phyloP scores from a whole-genome alignment of 139 green algal species.

The Auxenochlorella protothecoides region DNA sequence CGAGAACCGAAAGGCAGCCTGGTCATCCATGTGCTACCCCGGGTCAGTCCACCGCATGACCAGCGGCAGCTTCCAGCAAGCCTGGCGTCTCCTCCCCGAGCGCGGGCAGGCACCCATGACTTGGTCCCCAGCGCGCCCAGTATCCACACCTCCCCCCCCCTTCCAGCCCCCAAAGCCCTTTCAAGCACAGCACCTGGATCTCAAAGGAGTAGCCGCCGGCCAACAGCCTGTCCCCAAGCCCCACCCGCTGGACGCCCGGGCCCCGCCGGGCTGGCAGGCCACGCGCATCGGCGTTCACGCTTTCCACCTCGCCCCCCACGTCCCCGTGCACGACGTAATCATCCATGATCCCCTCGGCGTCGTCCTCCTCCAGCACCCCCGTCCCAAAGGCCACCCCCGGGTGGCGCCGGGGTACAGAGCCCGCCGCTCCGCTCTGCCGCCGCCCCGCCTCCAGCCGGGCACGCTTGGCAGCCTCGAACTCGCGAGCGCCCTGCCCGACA shows the following conservation, averaged over 20 bases:
- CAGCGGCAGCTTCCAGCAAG: neutral
- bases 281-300: neutral
- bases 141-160: conserved; percentile 3
- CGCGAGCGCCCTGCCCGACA: conserved; percentile 47
- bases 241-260: conserved; percentile 2
- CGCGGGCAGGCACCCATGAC: neutral
- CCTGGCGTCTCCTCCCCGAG: neutral
- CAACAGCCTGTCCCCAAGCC: conserved; percentile 20
- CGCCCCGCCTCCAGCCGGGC: conserved; percentile 5
- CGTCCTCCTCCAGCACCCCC: conserved; percentile 62
- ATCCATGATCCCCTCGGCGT: conserved; percentile 40
- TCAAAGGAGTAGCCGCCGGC: conserved; percentile 27
- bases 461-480: conserved; percentile 61
- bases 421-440: conserved; percentile 16
- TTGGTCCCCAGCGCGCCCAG: neutral
- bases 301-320: conserved; percentile 58
- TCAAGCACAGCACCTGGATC: conserved; percentile 7
- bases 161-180: neutral
- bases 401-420: too few species aligned
- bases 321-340: conserved; percentile 31
- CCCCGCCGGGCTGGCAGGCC: conserved; percentile 8
- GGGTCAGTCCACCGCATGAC: too few species aligned
- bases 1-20: too few species aligned
- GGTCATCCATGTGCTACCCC: too few species aligned
- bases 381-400: conserved; percentile 75